These are phyloP conservation scores for Cladosporium austrohemisphaericum DNA, from an alignment of 2,329 filamentous ascomycete species.

Conservation along the genomic window DNA sequence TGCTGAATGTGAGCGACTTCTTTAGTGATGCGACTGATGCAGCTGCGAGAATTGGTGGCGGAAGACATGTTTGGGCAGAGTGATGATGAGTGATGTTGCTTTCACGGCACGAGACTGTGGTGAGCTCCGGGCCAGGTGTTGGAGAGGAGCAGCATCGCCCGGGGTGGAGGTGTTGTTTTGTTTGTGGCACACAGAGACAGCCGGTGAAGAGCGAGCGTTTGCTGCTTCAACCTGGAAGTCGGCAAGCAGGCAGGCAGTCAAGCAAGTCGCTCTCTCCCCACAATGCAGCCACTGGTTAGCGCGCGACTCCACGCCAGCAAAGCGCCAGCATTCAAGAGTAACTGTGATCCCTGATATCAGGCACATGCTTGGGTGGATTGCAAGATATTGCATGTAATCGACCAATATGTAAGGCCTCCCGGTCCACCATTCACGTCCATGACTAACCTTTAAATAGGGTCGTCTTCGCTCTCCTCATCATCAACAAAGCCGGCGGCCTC, in stretches of 20 bases:
- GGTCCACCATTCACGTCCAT: not conserved
- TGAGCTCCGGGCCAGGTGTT: not conserved
- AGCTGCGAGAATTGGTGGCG: slow-evolving; percentile 27
- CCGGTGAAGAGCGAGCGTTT: too few relatives aligned
- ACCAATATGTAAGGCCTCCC: not conserved
- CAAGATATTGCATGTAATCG: not conserved
- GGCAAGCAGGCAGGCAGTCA: too few relatives aligned
- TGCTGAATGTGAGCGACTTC: slow-evolving; percentile 84
- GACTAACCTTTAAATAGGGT: slow-evolving; percentile 57
- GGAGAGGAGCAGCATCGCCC: slow-evolving; percentile 1
- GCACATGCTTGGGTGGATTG: too few relatives aligned
- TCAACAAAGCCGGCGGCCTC: slow-evolving; percentile 94
- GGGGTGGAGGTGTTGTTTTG: not conserved
- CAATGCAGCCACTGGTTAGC: too few relatives aligned
- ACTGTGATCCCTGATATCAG: too few relatives aligned
- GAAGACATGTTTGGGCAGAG: slow-evolving; percentile 20
- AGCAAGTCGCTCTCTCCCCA: too few relatives aligned
- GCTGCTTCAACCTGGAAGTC: too few relatives aligned
- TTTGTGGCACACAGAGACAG: too few relatives aligned
- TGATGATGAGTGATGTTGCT: not conserved
- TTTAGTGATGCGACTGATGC: slow-evolving; percentile 45
- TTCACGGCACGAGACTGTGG: slow-evolving; percentile 1
- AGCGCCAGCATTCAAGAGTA: too few relatives aligned
- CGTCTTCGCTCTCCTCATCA: slow-evolving; percentile 91
- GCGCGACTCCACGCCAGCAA: too few relatives aligned